Percentiles rank a stretch among this genome's conserved stretches.
These are phyloP conservation scores for Coniferiporia weirii DNA, from an alignment of 1,284 basidiomycete genomes.

Conservation along the genomic window DNA sequence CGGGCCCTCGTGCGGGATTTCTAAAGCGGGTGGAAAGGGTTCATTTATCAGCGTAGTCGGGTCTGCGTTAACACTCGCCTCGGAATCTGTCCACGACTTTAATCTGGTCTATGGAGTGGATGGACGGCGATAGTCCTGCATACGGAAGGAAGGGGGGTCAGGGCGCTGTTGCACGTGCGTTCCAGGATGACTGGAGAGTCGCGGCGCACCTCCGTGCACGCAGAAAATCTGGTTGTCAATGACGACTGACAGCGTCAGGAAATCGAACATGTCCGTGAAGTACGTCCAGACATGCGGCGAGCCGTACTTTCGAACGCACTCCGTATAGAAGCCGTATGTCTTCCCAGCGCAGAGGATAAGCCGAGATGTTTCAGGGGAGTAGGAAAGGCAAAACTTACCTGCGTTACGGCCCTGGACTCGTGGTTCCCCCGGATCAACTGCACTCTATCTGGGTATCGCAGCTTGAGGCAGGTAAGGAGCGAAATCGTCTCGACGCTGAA, in stretches of 20 bases:
- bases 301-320: conserved; percentile 97
- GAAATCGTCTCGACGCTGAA: conserved; percentile 99
- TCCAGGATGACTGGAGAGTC: not conserved
- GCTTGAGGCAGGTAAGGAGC: conserved; percentile 92
- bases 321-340: conserved; percentile 99
- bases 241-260: conserved; percentile 93
- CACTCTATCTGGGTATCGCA: conserved; percentile 95
- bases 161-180: conserved; percentile 3
- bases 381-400: conserved; percentile 49
- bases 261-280: conserved; percentile 99
- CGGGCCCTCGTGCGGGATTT: conserved; percentile 98
- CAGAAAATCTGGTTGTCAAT: conserved; percentile 99
- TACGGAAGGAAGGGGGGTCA: conserved; percentile 1
- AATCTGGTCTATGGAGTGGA: conserved; percentile 99
- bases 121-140: conserved; percentile 89
- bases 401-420: conserved; percentile 96
- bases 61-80: conserved; percentile 42
- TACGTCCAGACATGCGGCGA: conserved; percentile 97
- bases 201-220: conserved; percentile 80
- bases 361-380: conserved; percentile 21
- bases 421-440: conserved; percentile 98
- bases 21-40: conserved; percentile 35
- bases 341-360: conserved; percentile 31
- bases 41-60: conserved; percentile 11
- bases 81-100: conserved; percentile 98